Conservation (phyloP, 1,284 basidiomycete species). For the Apiotrichum akiyoshidainum region DNA sequence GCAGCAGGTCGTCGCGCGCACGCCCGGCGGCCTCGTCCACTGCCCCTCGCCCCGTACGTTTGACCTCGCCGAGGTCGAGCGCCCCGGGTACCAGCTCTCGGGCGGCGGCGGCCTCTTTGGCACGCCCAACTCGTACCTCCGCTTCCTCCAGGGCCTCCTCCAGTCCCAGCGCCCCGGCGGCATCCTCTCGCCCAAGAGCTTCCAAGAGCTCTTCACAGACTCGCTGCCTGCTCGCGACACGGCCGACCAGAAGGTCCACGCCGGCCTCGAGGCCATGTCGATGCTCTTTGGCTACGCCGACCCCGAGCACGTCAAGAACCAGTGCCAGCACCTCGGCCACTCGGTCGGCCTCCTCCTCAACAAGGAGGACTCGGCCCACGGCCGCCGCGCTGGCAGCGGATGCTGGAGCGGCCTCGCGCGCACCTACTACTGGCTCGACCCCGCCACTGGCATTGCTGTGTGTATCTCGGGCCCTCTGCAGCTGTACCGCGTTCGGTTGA, state of each 20-base stretch:
- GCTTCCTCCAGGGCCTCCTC: constrained; percentile 34
- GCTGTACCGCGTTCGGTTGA: no score
- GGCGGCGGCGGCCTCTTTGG: constrained; percentile 42
- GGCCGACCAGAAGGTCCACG: constrained; percentile 5
- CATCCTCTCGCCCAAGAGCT: constrained; percentile 22
- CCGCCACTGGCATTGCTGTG: constrained; percentile 22
- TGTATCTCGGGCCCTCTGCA: constrained; percentile 3
- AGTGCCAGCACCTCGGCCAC: constrained; percentile 15
- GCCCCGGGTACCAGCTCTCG: constrained; percentile 10
- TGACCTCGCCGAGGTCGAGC: background rate
- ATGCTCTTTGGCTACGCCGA: constrained; percentile 8
- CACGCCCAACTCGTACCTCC: constrained; percentile 34
- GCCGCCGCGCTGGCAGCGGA: constrained; percentile 25
- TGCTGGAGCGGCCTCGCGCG: constrained; percentile 28
- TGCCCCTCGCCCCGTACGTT: constrained; percentile 2
- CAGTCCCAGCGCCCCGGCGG: constrained; percentile 11
- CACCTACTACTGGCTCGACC: constrained; percentile 29
- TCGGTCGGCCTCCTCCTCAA: constrained; percentile 16
- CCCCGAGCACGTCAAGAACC: constrained; percentile 14
- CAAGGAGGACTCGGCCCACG: constrained; percentile 8
- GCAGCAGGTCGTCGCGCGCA: constrained; percentile 22
- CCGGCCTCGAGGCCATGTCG: constrained; percentile 16
- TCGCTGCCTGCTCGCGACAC: constrained; percentile 12
- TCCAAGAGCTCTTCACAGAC: constrained; percentile 27
- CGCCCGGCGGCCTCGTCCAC: constrained; percentile 11